Base-by-base conservation (phyloP, 352 stramenopile species). In the Globisporangium cederbergense region DNA sequence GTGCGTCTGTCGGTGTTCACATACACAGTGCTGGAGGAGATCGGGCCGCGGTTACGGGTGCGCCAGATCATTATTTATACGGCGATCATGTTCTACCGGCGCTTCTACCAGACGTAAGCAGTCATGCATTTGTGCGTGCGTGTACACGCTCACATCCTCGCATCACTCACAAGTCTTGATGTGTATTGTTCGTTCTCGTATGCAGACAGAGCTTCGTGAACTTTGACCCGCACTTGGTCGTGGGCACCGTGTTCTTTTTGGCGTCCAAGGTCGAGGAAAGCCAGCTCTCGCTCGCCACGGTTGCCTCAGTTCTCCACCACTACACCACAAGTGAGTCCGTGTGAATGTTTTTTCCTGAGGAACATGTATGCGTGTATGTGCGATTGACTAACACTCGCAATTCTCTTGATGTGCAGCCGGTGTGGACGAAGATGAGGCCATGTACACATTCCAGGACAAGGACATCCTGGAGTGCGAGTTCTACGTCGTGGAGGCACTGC, bases 61-160 rank as follows among this genome's bases (percentile, higher is more conserved):
- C 87, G 87, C 47, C 88, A 96, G 72, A 92, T 95, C 68, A 93
- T 96, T 74, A 96, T 96, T 74, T 95, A 93, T 79, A 95, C 88
- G 8, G 88, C 88, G 16, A 91, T 96, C 67, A 83, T 96, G 60
- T 93, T 96, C 70, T 96, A 96, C 58, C 83, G 86, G 16, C 84
- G 88, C n/a, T 96, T 96, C 70, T 96, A 94, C 56, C 85, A 93
- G 47, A 91, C 81, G 88, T 95, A 83, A 20, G 72, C 47, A 20
- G 20, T 14, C 14, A 5, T 62, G 52, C 32, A 4, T 25, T 67
- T 5, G 14, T 52, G 32, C 13, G 32, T 51, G 18, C 2, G 2
- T 49, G 9, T 47, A n/a, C 2, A 62, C 10, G 4, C 25, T 11
- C 14, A 7, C 4, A 5, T 2, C 13, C 30, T 4, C 34, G 30